Evolutionary conservation across 495 filamentous ascomycete species (phyloP).

Genomic region (Penicillium lagena): DNA sequence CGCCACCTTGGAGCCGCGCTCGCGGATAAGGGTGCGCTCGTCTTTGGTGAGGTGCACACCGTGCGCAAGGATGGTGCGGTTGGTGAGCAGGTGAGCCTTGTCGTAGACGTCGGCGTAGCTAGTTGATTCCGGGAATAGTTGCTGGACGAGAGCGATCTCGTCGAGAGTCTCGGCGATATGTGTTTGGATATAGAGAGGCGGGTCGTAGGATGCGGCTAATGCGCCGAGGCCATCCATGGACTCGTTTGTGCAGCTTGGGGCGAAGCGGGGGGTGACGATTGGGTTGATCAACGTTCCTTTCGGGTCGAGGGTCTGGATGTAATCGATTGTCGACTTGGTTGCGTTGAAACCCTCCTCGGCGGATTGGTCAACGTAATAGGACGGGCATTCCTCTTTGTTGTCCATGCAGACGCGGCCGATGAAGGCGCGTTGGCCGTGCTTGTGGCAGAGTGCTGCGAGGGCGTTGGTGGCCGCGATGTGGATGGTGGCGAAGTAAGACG

Average conservation of each 20-base stretch:
- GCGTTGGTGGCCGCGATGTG: constrained; percentile 79
- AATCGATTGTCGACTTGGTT: constrained; percentile 54
- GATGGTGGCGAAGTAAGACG: constrained; percentile 87
- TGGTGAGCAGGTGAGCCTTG: constrained; percentile 53
- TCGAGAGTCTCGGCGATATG: constrained; percentile 77
- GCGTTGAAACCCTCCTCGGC: constrained; percentile 46
- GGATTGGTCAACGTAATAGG: constrained; percentile 66
- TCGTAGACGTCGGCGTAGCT: constrained; percentile 83
- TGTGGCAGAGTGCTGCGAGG: constrained; percentile 72
- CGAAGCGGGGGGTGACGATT: constrained; percentile 86
- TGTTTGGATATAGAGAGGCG: constrained; percentile 66
- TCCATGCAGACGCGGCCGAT: constrained; percentile 94
- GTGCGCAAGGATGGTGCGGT: constrained; percentile 77
- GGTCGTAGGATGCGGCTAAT: constrained; percentile 49
- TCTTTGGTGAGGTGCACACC: constrained; percentile 64
- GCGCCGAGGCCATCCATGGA: constrained; percentile 55
- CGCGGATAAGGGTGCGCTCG: constrained; percentile 58
- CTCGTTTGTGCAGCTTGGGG: constrained; percentile 59
- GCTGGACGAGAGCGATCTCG: constrained; percentile 61
- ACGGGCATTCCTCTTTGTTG: constrained; percentile 49
- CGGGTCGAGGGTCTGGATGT: constrained; percentile 63
- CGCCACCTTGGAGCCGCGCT: constrained; percentile 55
- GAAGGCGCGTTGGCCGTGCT: constrained; percentile 77
- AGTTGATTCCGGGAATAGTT: constrained; percentile 57
- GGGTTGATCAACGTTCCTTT: constrained; percentile 52